Conservation (phyloP, 345 rosid genomes). For the Aquilaria yunnanensis region DNA sequence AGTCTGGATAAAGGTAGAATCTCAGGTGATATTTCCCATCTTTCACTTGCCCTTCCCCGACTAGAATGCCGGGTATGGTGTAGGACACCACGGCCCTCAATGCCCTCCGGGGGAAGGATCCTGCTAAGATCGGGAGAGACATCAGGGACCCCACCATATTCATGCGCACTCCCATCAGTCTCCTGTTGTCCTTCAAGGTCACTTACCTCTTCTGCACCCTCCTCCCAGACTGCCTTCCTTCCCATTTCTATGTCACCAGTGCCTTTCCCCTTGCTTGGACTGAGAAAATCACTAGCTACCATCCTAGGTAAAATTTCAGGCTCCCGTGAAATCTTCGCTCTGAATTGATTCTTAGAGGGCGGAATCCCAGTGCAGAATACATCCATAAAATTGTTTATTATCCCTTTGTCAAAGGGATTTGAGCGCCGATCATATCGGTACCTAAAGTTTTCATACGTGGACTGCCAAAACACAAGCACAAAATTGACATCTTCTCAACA, state of each 20-base stretch:
- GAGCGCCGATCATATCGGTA: slow-evolving; percentile 50
- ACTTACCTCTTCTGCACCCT: slow-evolving; percentile 19
- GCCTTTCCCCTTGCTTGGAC: slow-evolving; percentile 45
- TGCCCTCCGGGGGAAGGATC: slow-evolving; percentile 58
- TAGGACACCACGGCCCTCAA: slow-evolving; percentile 48
- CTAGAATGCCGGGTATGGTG: slow-evolving; percentile 42
- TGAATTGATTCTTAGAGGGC: slow-evolving; percentile 67
- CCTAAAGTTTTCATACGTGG: slow-evolving; percentile 90
- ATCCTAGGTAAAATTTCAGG: slow-evolving; percentile 45
- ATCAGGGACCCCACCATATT: slow-evolving; percentile 29
- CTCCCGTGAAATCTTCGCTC: slow-evolving; percentile 56
- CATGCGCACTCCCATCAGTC: slow-evolving; percentile 23
- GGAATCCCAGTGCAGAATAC: slow-evolving; percentile 64
- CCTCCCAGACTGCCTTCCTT: slow-evolving; percentile 63
- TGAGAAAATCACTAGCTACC: slow-evolving; percentile 24
- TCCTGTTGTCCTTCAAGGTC: slow-evolving; percentile 26
- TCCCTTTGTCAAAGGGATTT: slow-evolving; percentile 80
- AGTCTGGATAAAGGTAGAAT: slow-evolving; percentile 26
- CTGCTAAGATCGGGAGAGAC: slow-evolving; percentile 52
- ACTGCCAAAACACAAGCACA: slow-evolving; percentile 45
- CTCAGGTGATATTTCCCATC: slow-evolving; percentile 65
- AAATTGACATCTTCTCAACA: neutral
- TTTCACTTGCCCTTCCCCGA: slow-evolving; percentile 67
- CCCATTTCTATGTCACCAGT: slow-evolving; percentile 57
- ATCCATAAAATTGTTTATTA: slow-evolving; percentile 58